Conservation (phyloP, 805 yeast species). For the Starmera caribaea region DNA sequence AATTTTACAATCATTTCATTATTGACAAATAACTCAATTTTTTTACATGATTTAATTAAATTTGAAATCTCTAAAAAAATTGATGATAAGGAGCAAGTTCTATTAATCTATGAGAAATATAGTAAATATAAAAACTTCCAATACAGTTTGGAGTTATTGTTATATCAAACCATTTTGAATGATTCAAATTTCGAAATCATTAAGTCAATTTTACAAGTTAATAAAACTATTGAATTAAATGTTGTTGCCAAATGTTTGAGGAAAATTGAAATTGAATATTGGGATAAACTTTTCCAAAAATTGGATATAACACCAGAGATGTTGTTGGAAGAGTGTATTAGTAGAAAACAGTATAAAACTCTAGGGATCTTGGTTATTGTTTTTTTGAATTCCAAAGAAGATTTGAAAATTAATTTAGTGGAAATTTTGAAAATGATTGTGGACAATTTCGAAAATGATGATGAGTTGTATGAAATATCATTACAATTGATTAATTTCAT, state of each 20-base stretch:
- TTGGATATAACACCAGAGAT: conserved; percentile 31
- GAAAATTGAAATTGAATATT: conserved; percentile 39
- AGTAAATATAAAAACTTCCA: conserved; percentile 26
- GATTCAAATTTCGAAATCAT: conserved; percentile 12
- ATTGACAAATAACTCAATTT: conserved; percentile 28
- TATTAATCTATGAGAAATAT: conserved; percentile 13
- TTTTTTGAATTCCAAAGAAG: conserved; percentile 26
- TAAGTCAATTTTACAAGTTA: conserved; percentile 13
- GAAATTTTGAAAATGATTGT: conserved; percentile 16
- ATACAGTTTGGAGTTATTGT: conserved; percentile 36
- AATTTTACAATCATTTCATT: conserved; percentile 24
- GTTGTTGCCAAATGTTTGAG: conserved; percentile 40
- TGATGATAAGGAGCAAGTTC: not conserved
- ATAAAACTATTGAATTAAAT: conserved; percentile 14
- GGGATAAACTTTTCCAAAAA: conserved; percentile 32
- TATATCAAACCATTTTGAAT: conserved; percentile 24
- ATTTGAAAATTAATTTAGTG: conserved; percentile 13
- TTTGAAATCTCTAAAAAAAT: conserved; percentile 24
- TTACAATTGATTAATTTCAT: conserved; percentile 21
- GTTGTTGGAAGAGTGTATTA: conserved; percentile 31
- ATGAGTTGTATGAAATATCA: conserved; percentile 21
- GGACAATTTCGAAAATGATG: conserved; percentile 17
- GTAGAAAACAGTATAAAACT: conserved; percentile 31
- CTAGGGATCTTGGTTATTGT: conserved; percentile 37
- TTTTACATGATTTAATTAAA: conserved; percentile 36